These are phyloP conservation scores for Tritrichomonas foetus DNA, from an alignment of 208 protist genomes.

Conservation along the genomic window DNA sequence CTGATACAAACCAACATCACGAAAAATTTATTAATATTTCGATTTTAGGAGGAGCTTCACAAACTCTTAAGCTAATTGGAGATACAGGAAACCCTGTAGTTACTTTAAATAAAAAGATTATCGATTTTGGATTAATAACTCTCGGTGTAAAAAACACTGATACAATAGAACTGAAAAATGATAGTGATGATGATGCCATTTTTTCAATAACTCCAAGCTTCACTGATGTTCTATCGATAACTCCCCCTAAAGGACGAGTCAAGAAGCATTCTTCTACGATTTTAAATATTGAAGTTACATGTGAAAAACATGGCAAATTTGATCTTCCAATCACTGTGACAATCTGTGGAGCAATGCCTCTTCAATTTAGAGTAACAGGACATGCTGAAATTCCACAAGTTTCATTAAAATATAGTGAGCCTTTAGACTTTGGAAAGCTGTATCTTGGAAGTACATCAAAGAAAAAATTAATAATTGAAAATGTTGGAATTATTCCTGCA, in stretches of 20 bases:
- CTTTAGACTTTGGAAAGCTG: not conserved
- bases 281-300: not conserved
- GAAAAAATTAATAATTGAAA: not conserved
- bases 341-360: not conserved
- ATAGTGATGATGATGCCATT: not conserved
- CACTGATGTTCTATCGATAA: not conserved
- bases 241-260: not conserved
- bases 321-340: not conserved
- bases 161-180: not conserved
- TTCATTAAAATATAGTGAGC: not conserved
- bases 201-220: not conserved
- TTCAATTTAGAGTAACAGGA: not conserved
- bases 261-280: not conserved
- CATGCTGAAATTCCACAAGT: conserved; percentile 4
- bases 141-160: not conserved
- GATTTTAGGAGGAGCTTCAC: not conserved
- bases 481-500: not conserved
- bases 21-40: not conserved
- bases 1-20: not conserved
- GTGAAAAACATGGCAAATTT: not conserved
- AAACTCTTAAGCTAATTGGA: not conserved
- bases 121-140: not conserved
- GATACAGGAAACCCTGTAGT: not conserved
- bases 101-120: not conserved
- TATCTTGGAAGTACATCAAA: not conserved